phyloP scores from a whole-genome alignment of 1,284 basidiomycete genomes.

The Chiua sp. region DNA sequence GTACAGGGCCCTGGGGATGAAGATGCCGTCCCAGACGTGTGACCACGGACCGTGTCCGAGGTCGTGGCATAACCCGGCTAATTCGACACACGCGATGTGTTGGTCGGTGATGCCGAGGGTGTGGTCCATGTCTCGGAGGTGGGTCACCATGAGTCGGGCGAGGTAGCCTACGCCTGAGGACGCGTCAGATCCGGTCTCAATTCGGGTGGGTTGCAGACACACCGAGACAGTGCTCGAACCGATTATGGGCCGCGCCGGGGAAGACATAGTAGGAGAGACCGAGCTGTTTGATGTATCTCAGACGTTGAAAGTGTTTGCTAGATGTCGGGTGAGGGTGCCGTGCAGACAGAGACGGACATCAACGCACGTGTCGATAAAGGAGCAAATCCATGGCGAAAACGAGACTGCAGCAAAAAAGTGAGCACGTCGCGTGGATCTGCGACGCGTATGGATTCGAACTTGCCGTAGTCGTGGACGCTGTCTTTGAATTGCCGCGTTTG shows the following conservation, averaged over 20 bases:
- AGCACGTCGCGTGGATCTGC: not conserved
- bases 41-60: conserved; percentile 65
- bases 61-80: conserved; percentile 63
- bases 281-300: conserved; percentile 77
- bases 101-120: conserved; percentile 63
- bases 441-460: conserved; percentile 3
- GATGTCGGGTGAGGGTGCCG: not conserved
- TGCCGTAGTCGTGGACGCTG: conserved; percentile 39
- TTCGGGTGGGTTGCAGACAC: conserved; percentile 3
- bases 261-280: conserved; percentile 78
- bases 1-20: conserved; percentile 56
- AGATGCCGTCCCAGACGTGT: conserved; percentile 61
- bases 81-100: conserved; percentile 55
- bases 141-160: conserved; percentile 61
- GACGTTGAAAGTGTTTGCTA: conserved; percentile 76
- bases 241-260: conserved; percentile 75
- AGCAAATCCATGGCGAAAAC: conserved; percentile 43
- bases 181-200: not conserved
- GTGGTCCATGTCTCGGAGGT: conserved; percentile 63
- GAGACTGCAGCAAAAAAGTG: conserved; percentile 29
- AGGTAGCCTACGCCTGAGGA: conserved; percentile 72
- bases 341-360: no score
- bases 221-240: conserved; percentile 84
- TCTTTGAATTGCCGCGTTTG: conserved; percentile 38
- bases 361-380: conserved; percentile 49